Conservation (phyloP, 2,329 filamentous ascomycete species). For the Ophiocordyceps camponoti-saundersi region DNA sequence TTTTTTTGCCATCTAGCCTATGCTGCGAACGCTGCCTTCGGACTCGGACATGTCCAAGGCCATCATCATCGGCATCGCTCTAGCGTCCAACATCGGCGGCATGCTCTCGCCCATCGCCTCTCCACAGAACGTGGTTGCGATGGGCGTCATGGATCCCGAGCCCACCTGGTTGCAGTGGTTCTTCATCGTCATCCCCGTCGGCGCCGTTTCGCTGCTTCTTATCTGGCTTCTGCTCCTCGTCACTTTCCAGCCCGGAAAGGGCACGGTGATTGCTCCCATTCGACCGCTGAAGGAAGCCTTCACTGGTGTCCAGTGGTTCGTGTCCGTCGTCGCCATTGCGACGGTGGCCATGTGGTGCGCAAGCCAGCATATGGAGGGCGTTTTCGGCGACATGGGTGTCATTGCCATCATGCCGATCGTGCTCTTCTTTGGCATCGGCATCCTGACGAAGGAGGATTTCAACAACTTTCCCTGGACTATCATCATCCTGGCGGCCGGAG, state of each 20-base stretch:
- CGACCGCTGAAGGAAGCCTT: slow-evolving; percentile 79
- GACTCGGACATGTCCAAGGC: slow-evolving; percentile 92
- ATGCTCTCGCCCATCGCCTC: slow-evolving; percentile 95
- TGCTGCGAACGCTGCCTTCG: slow-evolving; percentile 78
- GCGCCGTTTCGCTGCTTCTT: slow-evolving; percentile 68
- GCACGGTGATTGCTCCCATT: slow-evolving; percentile 82
- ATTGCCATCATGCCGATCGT: slow-evolving; percentile 93
- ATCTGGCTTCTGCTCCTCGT: slow-evolving; percentile 81
- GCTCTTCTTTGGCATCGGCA: slow-evolving; percentile 89
- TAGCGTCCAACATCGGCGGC: slow-evolving; percentile 89
- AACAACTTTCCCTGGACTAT: slow-evolving; percentile 99
- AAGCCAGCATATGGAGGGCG: slow-evolving; percentile 67
- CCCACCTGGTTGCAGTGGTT: slow-evolving; percentile 96
- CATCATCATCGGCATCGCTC: slow-evolving; percentile 83
- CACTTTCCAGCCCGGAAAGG: slow-evolving; percentile 70
- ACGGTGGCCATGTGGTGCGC: slow-evolving; percentile 91
- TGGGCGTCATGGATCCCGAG: slow-evolving; percentile 85
- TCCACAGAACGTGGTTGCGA: slow-evolving; percentile 90
- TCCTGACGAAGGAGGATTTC: slow-evolving; percentile 96
- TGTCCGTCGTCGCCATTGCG: slow-evolving; percentile 61
- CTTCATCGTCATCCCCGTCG: slow-evolving; percentile 86
- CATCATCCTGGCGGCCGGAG: slow-evolving; percentile 91
- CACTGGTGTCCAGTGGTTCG: slow-evolving; percentile 82
- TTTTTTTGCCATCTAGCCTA: slow-evolving; percentile 32
- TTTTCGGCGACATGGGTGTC: slow-evolving; percentile 97